phyloP scores from a whole-genome alignment of 805 yeast genomes.

The Groenewaldozyma salmanticensis region DNA sequence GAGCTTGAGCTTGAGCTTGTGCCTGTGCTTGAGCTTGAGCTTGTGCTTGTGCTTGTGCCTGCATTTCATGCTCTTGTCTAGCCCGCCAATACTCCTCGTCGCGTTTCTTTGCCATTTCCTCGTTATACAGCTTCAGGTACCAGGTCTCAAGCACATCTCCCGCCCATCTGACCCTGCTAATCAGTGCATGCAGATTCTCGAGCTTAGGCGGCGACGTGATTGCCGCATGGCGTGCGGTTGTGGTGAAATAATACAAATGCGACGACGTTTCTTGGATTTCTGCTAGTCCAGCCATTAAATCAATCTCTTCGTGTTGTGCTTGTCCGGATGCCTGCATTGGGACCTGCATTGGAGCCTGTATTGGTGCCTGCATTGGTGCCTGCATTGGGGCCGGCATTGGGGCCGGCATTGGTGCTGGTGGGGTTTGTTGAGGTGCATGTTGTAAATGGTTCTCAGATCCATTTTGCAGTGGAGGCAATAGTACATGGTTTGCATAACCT shows the following conservation, averaged over 20 bases:
- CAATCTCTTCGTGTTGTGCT: not conserved
- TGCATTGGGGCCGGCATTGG: not conserved
- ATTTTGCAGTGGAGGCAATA: too few relatives aligned
- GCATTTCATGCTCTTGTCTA: not conserved
- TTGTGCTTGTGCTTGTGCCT: slow-evolving; percentile 6
- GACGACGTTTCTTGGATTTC: slow-evolving; percentile 16
- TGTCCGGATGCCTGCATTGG: not conserved
- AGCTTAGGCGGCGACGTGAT: slow-evolving; percentile 11
- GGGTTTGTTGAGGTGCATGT: not conserved
- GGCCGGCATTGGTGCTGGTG: not conserved
- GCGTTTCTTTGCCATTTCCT: slow-evolving; percentile 2
- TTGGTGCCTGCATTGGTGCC: not conserved
- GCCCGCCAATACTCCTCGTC: not conserved
- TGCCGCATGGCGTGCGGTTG: not conserved
- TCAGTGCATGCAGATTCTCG: slow-evolving; percentile 12
- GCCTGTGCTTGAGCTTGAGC: too few relatives aligned
- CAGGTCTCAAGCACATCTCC: slow-evolving; percentile 15
- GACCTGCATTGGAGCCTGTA: not conserved
- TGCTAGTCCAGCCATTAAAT: slow-evolving; percentile 7
- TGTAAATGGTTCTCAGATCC: too few relatives aligned
- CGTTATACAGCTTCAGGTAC: slow-evolving; percentile 13
- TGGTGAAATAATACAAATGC: slow-evolving; percentile 14
- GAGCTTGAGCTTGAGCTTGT: slow-evolving; percentile 8
- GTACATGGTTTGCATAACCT: too few relatives aligned
- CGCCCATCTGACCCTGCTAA: slow-evolving; percentile 11